phyloP scores from a whole-genome alignment of 345 rosid genomes.

The Hibiscus trionum region DNA sequence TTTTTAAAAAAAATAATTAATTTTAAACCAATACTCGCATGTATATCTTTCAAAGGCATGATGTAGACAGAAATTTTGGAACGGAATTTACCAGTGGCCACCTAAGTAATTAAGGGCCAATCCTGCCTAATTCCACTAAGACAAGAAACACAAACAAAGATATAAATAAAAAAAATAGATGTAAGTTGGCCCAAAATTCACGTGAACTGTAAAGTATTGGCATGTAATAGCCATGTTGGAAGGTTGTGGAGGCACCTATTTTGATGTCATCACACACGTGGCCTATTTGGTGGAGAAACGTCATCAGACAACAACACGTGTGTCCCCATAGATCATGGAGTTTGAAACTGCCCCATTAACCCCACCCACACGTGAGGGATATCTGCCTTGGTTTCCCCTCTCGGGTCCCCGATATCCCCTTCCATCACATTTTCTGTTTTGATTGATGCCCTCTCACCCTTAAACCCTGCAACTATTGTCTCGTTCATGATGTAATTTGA shows the following conservation, averaged over 20 bases:
- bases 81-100: too few relatives aligned
- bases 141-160: background rate
- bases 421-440: too few relatives aligned
- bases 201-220: conserved; percentile 21
- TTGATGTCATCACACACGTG: conserved; percentile 27
- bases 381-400: conserved; percentile 14
- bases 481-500: too few relatives aligned
- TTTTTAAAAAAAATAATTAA: too few relatives aligned
- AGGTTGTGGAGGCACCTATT: conserved; percentile 13
- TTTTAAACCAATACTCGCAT: too few relatives aligned
- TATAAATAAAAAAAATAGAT: too few relatives aligned
- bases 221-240: background rate
- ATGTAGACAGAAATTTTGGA: too few relatives aligned
- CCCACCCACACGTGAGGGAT: conserved; percentile 46
- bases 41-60: too few relatives aligned
- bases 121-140: background rate
- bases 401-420: conserved; percentile 9
- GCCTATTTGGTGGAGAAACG: background rate
- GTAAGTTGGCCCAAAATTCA: conserved; percentile 29
- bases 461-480: too few relatives aligned
- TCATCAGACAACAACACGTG: conserved; percentile 26
- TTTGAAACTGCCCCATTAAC: background rate
- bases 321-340: conserved; percentile 19
- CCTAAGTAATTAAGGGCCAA: background rate
- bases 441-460: too few relatives aligned